Evolutionary conservation across 495 filamentous ascomycete genomes (phyloP).

Genomic region (Lasiosphaeria miniovina): DNA sequence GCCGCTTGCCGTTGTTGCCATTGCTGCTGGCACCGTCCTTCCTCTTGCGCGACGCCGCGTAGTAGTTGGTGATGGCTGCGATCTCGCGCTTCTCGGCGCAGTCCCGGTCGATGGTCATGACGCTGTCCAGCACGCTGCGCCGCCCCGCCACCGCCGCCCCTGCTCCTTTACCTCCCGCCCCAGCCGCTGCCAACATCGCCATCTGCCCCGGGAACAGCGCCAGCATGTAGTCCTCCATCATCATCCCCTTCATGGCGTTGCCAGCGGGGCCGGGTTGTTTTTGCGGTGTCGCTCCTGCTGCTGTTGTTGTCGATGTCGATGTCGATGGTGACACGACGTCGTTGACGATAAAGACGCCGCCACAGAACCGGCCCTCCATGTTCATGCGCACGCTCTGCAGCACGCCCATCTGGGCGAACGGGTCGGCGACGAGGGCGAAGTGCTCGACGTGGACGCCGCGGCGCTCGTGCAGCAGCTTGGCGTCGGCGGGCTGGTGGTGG

Average conservation of each 20-base stretch:
- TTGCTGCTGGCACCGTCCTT: not conserved
- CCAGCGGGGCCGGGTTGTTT: not conserved
- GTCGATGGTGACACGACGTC: not conserved
- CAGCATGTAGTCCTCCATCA: constrained; percentile 29
- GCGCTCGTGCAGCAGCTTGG: not conserved
- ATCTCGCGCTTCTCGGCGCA: constrained; percentile 41
- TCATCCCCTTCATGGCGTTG: constrained; percentile 11
- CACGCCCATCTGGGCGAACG: constrained; percentile 36
- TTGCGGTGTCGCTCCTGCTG: not conserved
- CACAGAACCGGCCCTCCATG: constrained; percentile 35
- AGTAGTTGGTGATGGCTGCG: constrained; percentile 32
- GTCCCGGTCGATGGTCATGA: constrained; percentile 34
- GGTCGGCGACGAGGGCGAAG: constrained; percentile 36
- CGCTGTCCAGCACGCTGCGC: constrained; percentile 19
- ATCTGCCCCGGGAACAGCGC: constrained; percentile 30
- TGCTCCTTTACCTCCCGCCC: too few relatives aligned
- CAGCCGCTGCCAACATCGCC: constrained; percentile 6
- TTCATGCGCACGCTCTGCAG: constrained; percentile 32
- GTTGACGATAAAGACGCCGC: constrained; percentile 36
- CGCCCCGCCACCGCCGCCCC: not conserved
- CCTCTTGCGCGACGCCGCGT: constrained; percentile 19
- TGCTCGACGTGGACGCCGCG: constrained; percentile 34
- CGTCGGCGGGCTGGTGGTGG: constrained; percentile 12
- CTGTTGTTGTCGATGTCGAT: not conserved
- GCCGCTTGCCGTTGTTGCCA: constrained; percentile 20